Evolutionary conservation across 2,329 filamentous ascomycete species (phyloP), one percentile per base, ranked within the genome.

Genomic region (Penicillium sp.): DNA sequence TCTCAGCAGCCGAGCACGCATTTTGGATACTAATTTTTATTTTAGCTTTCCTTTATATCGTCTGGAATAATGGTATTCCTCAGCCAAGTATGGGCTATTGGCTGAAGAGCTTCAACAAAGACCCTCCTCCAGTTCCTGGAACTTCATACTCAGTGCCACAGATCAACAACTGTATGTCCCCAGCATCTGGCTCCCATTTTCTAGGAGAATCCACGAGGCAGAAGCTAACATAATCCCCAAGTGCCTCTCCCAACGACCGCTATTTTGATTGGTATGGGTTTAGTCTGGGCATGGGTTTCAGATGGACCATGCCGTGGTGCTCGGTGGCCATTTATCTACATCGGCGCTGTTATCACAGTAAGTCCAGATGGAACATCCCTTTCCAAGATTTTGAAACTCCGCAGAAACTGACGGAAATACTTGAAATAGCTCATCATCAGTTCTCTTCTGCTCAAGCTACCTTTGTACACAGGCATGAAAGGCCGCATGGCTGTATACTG

Each of bases 21-120:
- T 27, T 5, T 6, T 6, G 1, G 7, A 24, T 13, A 32, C 29
- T 53, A 27, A 57, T 18, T 6, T 5, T 3, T 1, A 1, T 4
- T 3, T 10, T 21, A 72, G 67, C 72, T 3, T 40, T 71, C 10
- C 46, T 70, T 1, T 75, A 75, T 50, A 60, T 75, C 5, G 45
- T 75, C 9, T 76, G 73, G 73, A 76, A 76, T 48, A 76, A 76
- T 32, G 72, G 68, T 16, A 16, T 22, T 3, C 53, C 62, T 1
- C 73, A 76, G 45, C 40, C 59, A 0, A 73, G 67, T 6, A 76
- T 77, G 72, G 74, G 73, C 1, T 76, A 74, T 57, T 77, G 74
- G 72, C 60, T 77, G 36, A 76, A 77, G 54, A 73, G 70, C 50
- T 76, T 76, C 58, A 71, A 75, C 32, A 55, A 60, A 5, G 63